Evolutionary conservation across 805 yeast species (phyloP).

Genomic region (Metschnikowia hibisci): DNA sequence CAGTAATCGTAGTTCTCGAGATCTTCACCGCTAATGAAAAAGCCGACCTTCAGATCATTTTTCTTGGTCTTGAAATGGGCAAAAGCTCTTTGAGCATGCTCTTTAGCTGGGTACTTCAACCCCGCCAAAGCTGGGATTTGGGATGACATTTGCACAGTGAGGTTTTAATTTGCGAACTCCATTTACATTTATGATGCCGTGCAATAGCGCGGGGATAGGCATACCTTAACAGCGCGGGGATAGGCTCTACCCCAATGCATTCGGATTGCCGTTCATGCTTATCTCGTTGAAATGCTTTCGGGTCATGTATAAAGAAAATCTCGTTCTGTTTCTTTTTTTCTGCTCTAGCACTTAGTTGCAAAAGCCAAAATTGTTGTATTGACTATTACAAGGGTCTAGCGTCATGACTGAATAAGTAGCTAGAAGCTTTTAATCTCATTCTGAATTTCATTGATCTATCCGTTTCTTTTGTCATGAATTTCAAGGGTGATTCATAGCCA

Average conservation of each 20-base stretch:
- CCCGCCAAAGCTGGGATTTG: slow-evolving; percentile 4
- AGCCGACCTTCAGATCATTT: slow-evolving; percentile 25
- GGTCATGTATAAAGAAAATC: too few relatives aligned
- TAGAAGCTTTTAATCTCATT: too few relatives aligned
- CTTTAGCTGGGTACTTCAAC: slow-evolving; percentile 75
- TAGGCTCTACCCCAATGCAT: too few relatives aligned
- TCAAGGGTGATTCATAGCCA: too few relatives aligned
- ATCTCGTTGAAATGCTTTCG: too few relatives aligned
- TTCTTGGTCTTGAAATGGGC: slow-evolving; percentile 29
- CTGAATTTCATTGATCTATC: too few relatives aligned
- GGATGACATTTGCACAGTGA: not conserved
- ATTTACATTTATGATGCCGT: not conserved
- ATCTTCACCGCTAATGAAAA: slow-evolving; percentile 61
- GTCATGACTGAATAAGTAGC: too few relatives aligned
- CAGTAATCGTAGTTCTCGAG: slow-evolving; percentile 63
- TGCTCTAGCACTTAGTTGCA: too few relatives aligned
- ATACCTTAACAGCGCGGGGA: not conserved
- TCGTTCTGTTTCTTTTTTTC: too few relatives aligned
- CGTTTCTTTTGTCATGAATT: too few relatives aligned
- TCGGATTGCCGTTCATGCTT: not conserved
- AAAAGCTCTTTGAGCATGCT: slow-evolving; percentile 60
- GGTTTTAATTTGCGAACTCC: not conserved
- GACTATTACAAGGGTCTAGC: too few relatives aligned
- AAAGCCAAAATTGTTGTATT: too few relatives aligned
- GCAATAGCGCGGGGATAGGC: slow-evolving; percentile 2